Base-by-base conservation (phyloP, 2,329 filamentous ascomycete species). In the Alternaria dauci region DNA sequence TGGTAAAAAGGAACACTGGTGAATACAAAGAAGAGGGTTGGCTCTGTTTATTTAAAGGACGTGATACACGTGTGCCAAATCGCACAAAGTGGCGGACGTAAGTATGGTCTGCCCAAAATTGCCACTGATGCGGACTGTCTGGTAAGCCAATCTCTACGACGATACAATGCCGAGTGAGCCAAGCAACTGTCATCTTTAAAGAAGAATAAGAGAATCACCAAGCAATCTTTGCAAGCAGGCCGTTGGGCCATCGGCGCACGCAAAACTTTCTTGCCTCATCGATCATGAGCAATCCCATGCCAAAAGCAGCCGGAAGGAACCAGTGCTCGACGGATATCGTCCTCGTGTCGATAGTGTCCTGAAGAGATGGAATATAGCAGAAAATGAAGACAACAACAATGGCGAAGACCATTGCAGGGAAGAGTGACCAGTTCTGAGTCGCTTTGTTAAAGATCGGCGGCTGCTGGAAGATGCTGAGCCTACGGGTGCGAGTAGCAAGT, bases 301-400 rank as follows among this genome's bases (percentile, higher is more conserved):
- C 91, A 76, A 93, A 93, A 0, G 88, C 85, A 73, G 91, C 88
- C 0, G 91, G 91, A 51, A 94, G 72, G 75, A 94, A 93, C 86
- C 89, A 94, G 71, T 93, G 83, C 76, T 91, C 90, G 0, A 88
- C 87, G 0, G 91, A 89, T 0, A 94, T 87, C 0, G 79, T 72
- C 0, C 86, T 83, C 0, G 90, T 93, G 18, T 78, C 84, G 2
- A 93, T 79, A 1, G 86, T 82, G 1, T 75, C 71, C 74, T 92
- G 89, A 30, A 94, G 81, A 3, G 83, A 80, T 0, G 89, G 89
- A 2, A 91, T 86, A 71, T 94, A 93, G 39, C 81, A 78, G 70
- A 82, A 82, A 63, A 94, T 85, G 54, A 93, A 85, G 7, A 88
- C 88, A 78, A 94, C 89, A 20, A 83, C 81, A 8, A 94, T 78